A percentile compares a stretch with the other conserved stretches of the same genome.
Conservation (phyloP, 768 basidiomycete genomes). For the Inosperma sp. region DNA sequence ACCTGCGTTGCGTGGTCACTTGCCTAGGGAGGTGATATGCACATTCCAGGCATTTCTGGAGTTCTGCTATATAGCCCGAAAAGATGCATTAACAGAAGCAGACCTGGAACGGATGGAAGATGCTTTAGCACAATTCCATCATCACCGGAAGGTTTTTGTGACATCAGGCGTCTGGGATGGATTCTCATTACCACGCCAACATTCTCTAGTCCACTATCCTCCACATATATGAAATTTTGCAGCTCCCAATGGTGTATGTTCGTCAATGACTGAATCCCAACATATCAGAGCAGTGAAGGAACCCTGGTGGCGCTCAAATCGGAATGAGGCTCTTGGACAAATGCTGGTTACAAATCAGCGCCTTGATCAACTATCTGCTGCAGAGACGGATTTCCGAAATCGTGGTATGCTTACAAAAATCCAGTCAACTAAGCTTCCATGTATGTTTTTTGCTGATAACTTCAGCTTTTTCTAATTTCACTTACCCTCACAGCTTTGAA, state of each 20-base stretch:
- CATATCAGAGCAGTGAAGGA: conserved; percentile 28
- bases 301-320: conserved; percentile 28
- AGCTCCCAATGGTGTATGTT: conserved; percentile 24
- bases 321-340: conserved; percentile 23
- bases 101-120: neutral
- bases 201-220: conserved; percentile 19
- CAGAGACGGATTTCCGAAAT: neutral
- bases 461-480: neutral
- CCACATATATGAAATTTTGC: conserved; percentile 17
- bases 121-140: neutral
- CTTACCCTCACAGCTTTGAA: neutral
- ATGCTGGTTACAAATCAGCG: conserved; percentile 23
- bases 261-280: conserved; percentile 29
- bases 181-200: conserved; percentile 24
- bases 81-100: neutral
- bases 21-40: neutral
- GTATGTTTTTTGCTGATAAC: neutral
- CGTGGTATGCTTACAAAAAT: conserved; percentile 15
- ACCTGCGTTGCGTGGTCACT: neutral
- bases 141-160: neutral
- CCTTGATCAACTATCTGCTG: conserved; percentile 22
- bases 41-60: neutral
- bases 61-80: neutral
- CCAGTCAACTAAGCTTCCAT: neutral
- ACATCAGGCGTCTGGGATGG: conserved; percentile 7